Percentiles rank a stretch among this genome's conserved stretches.
Conservation (phyloP, 2,329 filamentous ascomycete genomes). For the Colletotrichum zoysiae region DNA sequence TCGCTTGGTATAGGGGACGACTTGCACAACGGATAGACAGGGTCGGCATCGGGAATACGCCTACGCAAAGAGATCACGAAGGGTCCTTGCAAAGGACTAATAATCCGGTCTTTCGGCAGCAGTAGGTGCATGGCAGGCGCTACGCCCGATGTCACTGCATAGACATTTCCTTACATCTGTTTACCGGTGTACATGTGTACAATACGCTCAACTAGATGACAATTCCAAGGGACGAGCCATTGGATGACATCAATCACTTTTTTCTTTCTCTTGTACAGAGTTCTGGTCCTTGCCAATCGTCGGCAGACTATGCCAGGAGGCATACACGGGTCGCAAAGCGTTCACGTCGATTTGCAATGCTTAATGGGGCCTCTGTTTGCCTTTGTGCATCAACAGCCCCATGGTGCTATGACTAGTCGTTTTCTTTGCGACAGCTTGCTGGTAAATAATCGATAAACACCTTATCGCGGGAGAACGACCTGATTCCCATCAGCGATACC, state of each 20-base stretch:
- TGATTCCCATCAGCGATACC: background rate
- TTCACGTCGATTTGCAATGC: background rate
- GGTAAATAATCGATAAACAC: background rate
- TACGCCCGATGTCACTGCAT: conserved; percentile 60
- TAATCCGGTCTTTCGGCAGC: conserved; percentile 41
- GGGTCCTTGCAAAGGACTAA: conserved; percentile 30
- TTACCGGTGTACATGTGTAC: conserved; percentile 66
- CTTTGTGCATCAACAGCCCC: background rate
- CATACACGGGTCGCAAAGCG: background rate
- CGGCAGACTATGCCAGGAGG: background rate
- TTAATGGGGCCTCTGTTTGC: background rate
- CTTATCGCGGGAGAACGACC: background rate
- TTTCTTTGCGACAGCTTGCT: background rate
- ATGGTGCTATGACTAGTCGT: background rate
- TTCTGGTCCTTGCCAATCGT: too few species aligned
- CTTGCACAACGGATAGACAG: conserved; percentile 48
- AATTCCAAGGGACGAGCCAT: conserved; percentile 42
- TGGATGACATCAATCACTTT: conserved; percentile 36
- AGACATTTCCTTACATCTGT: conserved; percentile 62
- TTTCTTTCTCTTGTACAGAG: background rate
- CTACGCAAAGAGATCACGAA: conserved; percentile 38
- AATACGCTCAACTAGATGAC: conserved; percentile 65
- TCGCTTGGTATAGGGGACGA: conserved; percentile 45
- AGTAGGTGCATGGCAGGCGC: conserved; percentile 51
- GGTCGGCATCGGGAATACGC: conserved; percentile 40